Evolutionary conservation across 192 early-diverging fungal genomes (phyloP), one percentile per base, ranked within the genome.

Genomic region (Chytriomyces confervae): DNA sequence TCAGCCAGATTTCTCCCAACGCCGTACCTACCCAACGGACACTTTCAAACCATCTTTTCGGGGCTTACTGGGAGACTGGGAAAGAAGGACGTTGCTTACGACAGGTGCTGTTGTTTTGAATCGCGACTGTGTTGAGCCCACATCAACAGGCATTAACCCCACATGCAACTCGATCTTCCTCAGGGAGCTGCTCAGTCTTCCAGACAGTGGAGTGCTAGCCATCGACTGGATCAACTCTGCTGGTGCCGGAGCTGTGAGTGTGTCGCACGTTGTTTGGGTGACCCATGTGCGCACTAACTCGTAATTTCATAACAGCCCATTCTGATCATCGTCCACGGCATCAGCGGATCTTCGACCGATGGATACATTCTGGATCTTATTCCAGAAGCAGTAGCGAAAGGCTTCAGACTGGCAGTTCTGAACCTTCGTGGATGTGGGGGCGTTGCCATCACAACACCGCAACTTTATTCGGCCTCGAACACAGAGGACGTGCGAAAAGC

Each of bases 261-360:
- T 36, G 36, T 36, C 36, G 36, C 36, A 36, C 36, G 36, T 36
- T 84, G 73, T 91, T 90, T 71, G 6, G 36, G 1, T 24, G n/a
- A 29, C 27, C 16, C 27, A 24, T 36, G 36, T 13, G 36, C n/a
- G 36, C 16, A 65, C n/a, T 24, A n/a, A 16, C 16, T 36, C n/a
- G 13, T 16, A 18, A 13, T 23, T 65, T n/a, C n/a, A 0, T 27
- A 13, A 5, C 50, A 71, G 72, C 94, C 95, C 0, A 94, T 91
- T 44, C 80, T 97, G 47, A 85, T 98, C 6, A 85, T 95, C 57
- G 83, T 94, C 8, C 97, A 97, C 80, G 96, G 97, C 46, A 80
- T 98, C 73, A 96, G 95, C 6, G 97, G 97, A 61, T 94, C 94
- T 46, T 94, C 92, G 61, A 91, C 94, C 82, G 96, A 97, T 80